Evolutionary conservation across 192 early-diverging fungal genomes (phyloP), one percentile per base, ranked within the genome.

Genomic region (Chytriomyces sp.): DNA sequence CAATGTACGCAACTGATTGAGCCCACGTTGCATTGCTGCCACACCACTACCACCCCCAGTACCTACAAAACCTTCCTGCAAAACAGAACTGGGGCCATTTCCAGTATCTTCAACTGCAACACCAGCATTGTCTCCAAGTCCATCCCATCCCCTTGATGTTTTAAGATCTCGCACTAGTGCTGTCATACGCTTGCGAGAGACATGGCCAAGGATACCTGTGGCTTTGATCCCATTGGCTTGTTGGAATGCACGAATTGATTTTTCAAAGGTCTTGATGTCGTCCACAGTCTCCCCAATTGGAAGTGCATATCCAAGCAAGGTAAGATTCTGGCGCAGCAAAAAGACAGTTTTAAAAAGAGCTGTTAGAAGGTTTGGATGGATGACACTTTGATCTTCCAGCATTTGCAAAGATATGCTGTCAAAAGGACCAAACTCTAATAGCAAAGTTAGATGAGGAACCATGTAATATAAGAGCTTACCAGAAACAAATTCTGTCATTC

Each of bases 401-500:
- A 25, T 26, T 17, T 65, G 63, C 22, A 65, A 34, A 28, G 63
- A 65, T 8, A 26, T 19, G 22, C 19, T 14, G 28, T 65, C 63
- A 41, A 65, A 65, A 49, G 63, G 63, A 52, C 63, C 63, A 33
- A 65, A 65, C 34, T 65, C 63, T 65, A 19, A 28, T 28, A 28
- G 4, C 30, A 28, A 58, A 25, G 4, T 25, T 28, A 62, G 19
- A 38, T 17, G 17, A 62, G 19, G 56, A 14, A 26, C 12, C 22
- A 28, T 57, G 41, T 26, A 58, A 58, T 22, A 25, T 39, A 39
- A 34, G n/a, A 62, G 8, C 49, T 28, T 49, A 65, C 63, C 63
- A 28, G 63, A 65, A 7, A 65, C 63, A 28, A 65, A 65, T 49
- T 65, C 63, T 25, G 63, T 65, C 63, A 65, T 65, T 49, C 63